A percentile compares a stretch with the other conserved stretches of the same genome.
Conservation (phyloP, 345 rosid genomes). For the Mangifera indica region DNA sequence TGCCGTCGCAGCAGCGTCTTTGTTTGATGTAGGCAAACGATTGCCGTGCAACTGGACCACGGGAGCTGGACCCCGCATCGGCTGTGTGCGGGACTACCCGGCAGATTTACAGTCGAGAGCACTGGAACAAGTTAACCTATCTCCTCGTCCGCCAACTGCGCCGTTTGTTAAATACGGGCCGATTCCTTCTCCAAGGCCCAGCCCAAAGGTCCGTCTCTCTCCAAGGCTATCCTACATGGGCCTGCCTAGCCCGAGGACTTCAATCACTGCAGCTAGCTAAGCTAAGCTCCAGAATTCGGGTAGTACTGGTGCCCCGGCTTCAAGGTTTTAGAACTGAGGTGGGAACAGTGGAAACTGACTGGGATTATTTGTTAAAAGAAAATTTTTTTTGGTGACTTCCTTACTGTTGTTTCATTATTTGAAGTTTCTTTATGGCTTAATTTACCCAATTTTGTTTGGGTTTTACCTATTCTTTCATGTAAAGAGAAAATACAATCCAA, state of each 20-base stretch:
- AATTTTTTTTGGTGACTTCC: background rate
- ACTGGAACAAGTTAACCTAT: constrained; percentile 77
- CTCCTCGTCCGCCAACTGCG: constrained; percentile 60
- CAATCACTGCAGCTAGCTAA: constrained; percentile 25
- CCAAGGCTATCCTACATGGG: constrained; percentile 83
- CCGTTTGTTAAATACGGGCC: constrained; percentile 46
- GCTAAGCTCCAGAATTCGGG: background rate
- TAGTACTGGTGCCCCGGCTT: constrained; percentile 12
- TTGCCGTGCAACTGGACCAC: constrained; percentile 71
- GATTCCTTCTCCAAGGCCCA: constrained; percentile 87
- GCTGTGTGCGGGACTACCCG: constrained; percentile 89
- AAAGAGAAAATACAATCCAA: background rate
- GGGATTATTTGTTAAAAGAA: background rate
- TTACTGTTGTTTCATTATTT: background rate
- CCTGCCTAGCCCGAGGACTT: constrained; percentile 64
- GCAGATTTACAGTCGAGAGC: constrained; percentile 60
- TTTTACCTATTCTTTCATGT: constrained; percentile 16
- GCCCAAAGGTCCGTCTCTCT: constrained; percentile 66
- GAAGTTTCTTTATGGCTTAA: background rate
- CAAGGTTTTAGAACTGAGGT: background rate
- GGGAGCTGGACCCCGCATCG: constrained; percentile 78
- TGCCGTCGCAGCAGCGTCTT: constrained; percentile 2
- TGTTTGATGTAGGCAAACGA: constrained; percentile 29
- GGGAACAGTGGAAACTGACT: constrained; percentile 8
- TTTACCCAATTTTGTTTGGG: background rate